Evolutionary conservation across 2,329 filamentous ascomycete species (phyloP), one percentile per base, ranked within the genome.

Genomic region (Epicoccum nigrum): DNA sequence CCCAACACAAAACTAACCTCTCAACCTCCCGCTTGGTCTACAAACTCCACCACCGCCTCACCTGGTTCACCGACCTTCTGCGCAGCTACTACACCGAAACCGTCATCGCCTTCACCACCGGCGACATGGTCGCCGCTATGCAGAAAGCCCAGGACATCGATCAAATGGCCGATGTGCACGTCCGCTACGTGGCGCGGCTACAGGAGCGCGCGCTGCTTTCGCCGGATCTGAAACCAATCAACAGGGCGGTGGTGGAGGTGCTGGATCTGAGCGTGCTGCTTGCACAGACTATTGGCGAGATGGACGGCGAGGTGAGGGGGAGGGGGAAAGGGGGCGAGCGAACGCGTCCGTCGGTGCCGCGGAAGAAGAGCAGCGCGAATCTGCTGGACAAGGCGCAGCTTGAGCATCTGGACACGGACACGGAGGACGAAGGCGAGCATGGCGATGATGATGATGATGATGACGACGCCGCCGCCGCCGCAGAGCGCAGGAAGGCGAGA

Each of bases 11-110:
- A 7, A 45, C 46, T 6, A 25, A 41, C 6, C 7, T 7, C 1
- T 28, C 33, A 54, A 19, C 64, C n/a, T n/a, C n/a, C 44, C 34
- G 57, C 16, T 39, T 54, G 4, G 51, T 51, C 32, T 86, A 83
- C 67, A 76, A 79, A 13, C 76, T 93, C 7, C 85, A 89, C 30
- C 84, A 86, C 23, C 84, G 83, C 41, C 78, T 96, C 3, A 75
- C 92, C 9, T 93, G 90, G 88, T 93, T 96, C 72, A 83, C 84
- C 58, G 87, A 86, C 56, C 84, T 82, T 0, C 64, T 96, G 1
- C 87, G 90, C 63, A 86, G 86, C 7, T 94, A 96, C 66, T 76
- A 96, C 4, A 86, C 86, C 3, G 87, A 85, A 13, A 81, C 91
- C 2, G 88, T 92, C 1, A 79, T 96, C 1, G 81, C 81, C 0